Evolutionary conservation across 306 rosid genomes (phyloP), one percentile per base, ranked within the genome.

Genomic region (Oxytropis ochrocephala): DNA sequence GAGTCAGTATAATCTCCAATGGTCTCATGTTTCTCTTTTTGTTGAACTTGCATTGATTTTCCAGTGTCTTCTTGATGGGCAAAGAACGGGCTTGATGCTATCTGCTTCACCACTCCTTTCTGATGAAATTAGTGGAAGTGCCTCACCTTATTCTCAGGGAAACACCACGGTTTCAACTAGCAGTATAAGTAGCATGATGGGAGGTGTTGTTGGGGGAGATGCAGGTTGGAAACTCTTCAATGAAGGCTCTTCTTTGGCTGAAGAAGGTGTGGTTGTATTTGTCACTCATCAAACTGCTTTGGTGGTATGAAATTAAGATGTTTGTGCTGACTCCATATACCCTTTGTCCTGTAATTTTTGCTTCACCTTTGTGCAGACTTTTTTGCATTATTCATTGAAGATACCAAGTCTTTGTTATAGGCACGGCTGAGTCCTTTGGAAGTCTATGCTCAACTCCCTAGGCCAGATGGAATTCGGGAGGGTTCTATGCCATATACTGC

Each of bases 401-500:
- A 63, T 78, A 53, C 48, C 47, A 29, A 59, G 54, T 80, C 55
- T 65, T 77, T 76, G 64, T 73, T 64, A 69, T 73, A 93, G 98
- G 98, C 81, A 42, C 87, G 92, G 73, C 80, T 94, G 67, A 85
- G 70, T 82, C 92, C 98, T 55, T 70, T 89, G 87, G 90, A 82
- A 80, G 84, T 85, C 70, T 94, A 88, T 76, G 85, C 96, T 5
- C 92, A 86, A 60, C 83, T 88, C 78, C 71, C 95, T 33, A 91
- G 87, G 87, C 96, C 97, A 46, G 90, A 89, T 57, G 99, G 99
- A 32, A 70, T 87, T 77, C 92, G 91, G 56, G 97, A 94, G 85
- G 99, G 97, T 70, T 85, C 97, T 59, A 89, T 94, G 92, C 99
- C 97, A 19, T 91, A 81, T 83, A 91, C 99, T 73, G 97, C 97